Evolutionary conservation across 2,329 filamentous ascomycete species (phyloP).

Genomic region (Verticillium zaregamsianum): DNA sequence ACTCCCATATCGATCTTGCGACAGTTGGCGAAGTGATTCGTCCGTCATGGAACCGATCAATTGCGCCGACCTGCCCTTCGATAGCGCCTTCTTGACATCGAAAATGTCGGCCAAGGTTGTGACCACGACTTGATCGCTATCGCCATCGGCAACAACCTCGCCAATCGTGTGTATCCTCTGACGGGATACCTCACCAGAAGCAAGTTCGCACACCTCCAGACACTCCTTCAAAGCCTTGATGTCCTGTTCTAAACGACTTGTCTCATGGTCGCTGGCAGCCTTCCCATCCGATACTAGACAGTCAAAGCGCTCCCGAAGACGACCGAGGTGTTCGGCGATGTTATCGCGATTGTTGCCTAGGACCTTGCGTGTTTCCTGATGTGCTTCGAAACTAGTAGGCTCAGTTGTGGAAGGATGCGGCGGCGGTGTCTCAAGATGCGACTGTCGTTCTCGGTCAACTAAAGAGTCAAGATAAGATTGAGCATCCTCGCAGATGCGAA

Average conservation of each 20-base stretch:
- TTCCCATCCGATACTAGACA: constrained; percentile 16
- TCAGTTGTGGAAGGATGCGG: neutral
- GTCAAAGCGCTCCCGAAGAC: constrained; percentile 26
- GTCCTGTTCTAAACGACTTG: constrained; percentile 26
- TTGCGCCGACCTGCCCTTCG: constrained; percentile 27
- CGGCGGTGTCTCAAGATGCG: neutral
- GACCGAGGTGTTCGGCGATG: constrained; percentile 24
- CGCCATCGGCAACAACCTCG: constrained; percentile 29
- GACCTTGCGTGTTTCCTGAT: constrained; percentile 23
- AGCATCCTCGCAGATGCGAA: constrained; percentile 33
- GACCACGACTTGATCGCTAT: constrained; percentile 35
- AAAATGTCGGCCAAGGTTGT: constrained; percentile 37
- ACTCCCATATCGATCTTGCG: constrained; percentile 15
- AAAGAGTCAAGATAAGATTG: constrained; percentile 28
- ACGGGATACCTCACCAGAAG: constrained; percentile 21
- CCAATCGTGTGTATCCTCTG: constrained; percentile 29
- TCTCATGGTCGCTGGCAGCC: constrained; percentile 18
- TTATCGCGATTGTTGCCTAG: constrained; percentile 25
- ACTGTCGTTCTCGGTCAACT: constrained; percentile 17
- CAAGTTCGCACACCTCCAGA: constrained; percentile 32
- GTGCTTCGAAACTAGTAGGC: constrained; percentile 23
- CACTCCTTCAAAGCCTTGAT: constrained; percentile 29
- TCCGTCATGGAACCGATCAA: constrained; percentile 30
- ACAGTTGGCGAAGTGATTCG: constrained; percentile 14
- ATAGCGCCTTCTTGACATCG: constrained; percentile 29